Evolutionary conservation across 1,284 basidiomycete genomes (phyloP).

Genomic region (Puccinia polysora): DNA sequence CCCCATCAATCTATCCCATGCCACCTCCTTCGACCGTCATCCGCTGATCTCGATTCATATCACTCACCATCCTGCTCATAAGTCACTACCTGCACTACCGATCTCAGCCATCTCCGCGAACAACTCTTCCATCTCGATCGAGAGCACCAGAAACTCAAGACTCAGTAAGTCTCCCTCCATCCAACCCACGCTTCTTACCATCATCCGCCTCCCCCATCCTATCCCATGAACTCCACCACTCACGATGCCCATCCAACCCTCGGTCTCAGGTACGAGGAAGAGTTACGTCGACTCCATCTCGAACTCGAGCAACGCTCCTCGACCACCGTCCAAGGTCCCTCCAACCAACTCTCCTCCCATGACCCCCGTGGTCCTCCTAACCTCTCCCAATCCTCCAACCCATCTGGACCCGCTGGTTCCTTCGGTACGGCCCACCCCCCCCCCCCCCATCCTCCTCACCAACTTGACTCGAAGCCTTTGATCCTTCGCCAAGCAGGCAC

Average conservation of each 20-base stretch:
- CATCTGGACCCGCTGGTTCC: not conserved
- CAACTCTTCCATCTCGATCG: constrained; percentile 34
- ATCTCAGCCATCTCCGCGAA: constrained; percentile 34
- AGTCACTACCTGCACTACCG: constrained; percentile 31
- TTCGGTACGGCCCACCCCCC: not conserved
- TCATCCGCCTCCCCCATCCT: too few species aligned
- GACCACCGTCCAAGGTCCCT: not conserved
- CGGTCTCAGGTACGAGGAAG: constrained; percentile 37
- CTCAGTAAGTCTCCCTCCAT: constrained; percentile 12
- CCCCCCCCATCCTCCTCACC: not conserved
- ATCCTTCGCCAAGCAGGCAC: too few species aligned
- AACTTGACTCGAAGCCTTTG: too few species aligned
- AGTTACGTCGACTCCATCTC: constrained; percentile 28
- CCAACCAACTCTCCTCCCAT: constrained; percentile 2
- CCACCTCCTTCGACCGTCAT: too few species aligned
- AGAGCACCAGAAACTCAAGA: constrained; percentile 42
- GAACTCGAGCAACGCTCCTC: constrained; percentile 31
- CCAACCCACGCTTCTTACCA: not conserved
- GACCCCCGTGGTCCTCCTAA: constrained; percentile 23
- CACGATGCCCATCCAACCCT: not conserved
- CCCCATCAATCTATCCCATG: too few species aligned
- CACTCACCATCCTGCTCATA: too few species aligned
- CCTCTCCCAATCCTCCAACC: not conserved
- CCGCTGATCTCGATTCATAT: too few species aligned
- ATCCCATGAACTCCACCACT: too few species aligned